Conservation (phyloP, 2,329 filamentous ascomycete genomes). For the Gaeumannomyces tritici region DNA sequence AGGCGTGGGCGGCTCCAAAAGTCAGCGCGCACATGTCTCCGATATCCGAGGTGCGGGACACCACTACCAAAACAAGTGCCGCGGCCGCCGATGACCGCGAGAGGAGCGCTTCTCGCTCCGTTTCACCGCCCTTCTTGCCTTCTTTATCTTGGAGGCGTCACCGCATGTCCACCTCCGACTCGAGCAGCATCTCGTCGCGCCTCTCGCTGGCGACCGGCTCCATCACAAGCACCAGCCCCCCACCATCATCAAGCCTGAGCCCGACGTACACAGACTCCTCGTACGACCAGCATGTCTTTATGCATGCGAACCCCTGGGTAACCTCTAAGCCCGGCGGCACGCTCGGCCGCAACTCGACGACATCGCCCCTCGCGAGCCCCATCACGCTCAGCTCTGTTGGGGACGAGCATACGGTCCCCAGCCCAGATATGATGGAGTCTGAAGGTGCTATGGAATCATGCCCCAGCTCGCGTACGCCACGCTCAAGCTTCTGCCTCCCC, state of each 20-base stretch:
- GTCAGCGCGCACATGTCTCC: background rate
- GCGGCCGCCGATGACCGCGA: background rate
- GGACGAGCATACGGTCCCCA: background rate
- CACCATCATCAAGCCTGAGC: background rate
- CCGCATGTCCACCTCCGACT: conserved; percentile 1
- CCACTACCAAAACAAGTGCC: background rate
- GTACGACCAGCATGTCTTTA: background rate
- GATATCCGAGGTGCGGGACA: background rate
- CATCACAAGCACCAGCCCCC: conserved; percentile 3
- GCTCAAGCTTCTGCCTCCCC: background rate
- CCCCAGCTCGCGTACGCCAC: background rate
- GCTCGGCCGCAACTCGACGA: background rate
- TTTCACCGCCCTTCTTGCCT: background rate
- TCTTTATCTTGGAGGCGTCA: background rate
- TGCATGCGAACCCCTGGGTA: background rate
- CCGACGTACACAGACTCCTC: conserved; percentile 3
- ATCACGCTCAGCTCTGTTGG: background rate
- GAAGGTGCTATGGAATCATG: background rate
- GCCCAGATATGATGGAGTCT: too few relatives aligned
- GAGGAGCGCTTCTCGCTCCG: background rate
- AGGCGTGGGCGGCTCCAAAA: background rate
- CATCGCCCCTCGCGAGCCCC: background rate
- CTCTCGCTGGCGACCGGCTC: conserved; percentile 2
- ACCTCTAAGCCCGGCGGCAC: background rate
- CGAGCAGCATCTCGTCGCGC: conserved; percentile 3